Evolutionary conservation across 257 asterid genomes (phyloP).

Genomic region (Eucommia ulmoides): DNA sequence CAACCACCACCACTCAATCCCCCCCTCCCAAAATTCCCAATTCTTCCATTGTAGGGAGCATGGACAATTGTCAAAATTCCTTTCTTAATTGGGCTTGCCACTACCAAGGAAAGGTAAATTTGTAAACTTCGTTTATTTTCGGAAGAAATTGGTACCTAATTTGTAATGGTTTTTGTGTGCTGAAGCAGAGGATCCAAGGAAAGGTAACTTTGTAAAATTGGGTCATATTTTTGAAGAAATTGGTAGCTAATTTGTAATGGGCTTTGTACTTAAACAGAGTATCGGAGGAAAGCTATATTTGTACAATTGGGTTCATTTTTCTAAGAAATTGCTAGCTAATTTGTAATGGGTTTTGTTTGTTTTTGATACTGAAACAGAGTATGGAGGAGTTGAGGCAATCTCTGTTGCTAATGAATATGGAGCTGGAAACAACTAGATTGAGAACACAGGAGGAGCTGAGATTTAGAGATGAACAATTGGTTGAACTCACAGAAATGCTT

Average conservation of each 20-base stretch:
- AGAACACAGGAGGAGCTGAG: neutral
- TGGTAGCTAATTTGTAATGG: neutral
- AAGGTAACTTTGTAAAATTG: neutral
- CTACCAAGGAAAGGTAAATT: neutral
- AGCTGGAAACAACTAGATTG: neutral
- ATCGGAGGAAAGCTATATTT: too few relatives aligned
- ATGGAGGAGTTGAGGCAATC: conserved; percentile 3
- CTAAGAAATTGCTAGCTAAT: neutral
- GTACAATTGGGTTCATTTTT: neutral
- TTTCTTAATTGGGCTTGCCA: neutral
- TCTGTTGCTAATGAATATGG: neutral
- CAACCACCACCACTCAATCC: neutral
- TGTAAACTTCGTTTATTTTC: neutral
- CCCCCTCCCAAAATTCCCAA: neutral
- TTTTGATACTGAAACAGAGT: conserved; percentile 1
- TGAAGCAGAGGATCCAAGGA: neutral
- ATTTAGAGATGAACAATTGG: neutral
- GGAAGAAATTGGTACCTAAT: too few relatives aligned
- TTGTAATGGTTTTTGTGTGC: neutral
- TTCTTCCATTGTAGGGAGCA: neutral
- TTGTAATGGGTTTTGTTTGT: neutral
- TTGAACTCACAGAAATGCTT: neutral
- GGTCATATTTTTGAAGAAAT: neutral
- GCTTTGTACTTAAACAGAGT: neutral
- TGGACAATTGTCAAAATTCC: neutral